Evolutionary conservation across 306 rosid genomes (phyloP), one percentile per base, ranked within the genome.

Genomic region (Hippophae gyantsensis): DNA sequence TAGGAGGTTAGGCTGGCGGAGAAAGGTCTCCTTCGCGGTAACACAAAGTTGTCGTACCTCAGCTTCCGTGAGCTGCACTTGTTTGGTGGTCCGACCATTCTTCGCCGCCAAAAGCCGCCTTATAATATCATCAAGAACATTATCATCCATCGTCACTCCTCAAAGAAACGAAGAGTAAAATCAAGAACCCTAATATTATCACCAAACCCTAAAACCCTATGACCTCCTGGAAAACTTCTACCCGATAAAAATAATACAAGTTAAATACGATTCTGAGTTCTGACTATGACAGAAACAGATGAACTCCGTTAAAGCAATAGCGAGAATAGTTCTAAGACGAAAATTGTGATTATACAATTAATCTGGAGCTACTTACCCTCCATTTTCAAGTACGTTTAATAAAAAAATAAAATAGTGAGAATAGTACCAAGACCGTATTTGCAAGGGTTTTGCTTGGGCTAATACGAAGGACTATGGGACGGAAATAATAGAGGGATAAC

Each of bases 1-100:
- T 5, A 86, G 95, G 64, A 86, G 95, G 63, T 86, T 83, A 13
- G 95, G 95, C 58, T 86, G 95, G 47, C 78, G 72, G 72, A 86
- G 95, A 69, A 86, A 86, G 77, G 83, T 78, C 77, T 83, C 89
- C 80, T 74, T 86, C 18, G 95, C 69, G 13, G 81, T 42, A 41
- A 57, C 12, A 47, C 95, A 86, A 5, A 86, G 85, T 56, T 83
- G 95, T 12, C 73, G 68, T 52, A 83, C 83, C 69, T 86, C 95
- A 1, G 87, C 46, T 73, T 86, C 95, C 40, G 89, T 80, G 7
- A 83, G 81, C 68, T 78, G 80, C 25, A 83, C 95, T 72, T 77
- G 95, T 60, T 68, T 80, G 62, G 95, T 83, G 27, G 83, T 83
- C 57, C 89, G 86, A 1, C 95, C 95, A 67, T 70, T 79, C 69